Conservation (phyloP, 2,329 filamentous ascomycete genomes). For the Stachybotrys echinatus region DNA sequence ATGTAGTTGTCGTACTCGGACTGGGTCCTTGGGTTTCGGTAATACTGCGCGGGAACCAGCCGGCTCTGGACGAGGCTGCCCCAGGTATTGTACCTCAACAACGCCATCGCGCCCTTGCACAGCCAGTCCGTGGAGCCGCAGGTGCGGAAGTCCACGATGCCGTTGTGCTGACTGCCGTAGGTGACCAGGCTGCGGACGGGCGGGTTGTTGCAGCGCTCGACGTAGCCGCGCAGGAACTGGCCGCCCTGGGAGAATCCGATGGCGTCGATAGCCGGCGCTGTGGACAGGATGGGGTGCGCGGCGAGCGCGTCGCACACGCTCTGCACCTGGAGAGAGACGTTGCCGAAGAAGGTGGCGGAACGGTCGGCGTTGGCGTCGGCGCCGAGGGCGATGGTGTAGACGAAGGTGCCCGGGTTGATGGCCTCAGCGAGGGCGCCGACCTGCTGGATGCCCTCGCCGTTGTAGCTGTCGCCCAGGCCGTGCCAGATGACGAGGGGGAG, state of each 20-base stretch:
- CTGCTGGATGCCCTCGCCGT: conserved; percentile 65
- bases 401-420: conserved; percentile 75
- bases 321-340: conserved; percentile 73
- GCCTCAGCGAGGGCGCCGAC: conserved; percentile 68
- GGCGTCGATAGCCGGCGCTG: conserved; percentile 79
- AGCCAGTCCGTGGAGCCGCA: conserved; percentile 71
- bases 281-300: conserved; percentile 71
- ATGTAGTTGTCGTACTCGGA: conserved; percentile 65
- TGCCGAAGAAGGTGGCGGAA: conserved; percentile 83
- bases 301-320: conserved; percentile 74
- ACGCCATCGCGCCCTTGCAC: conserved; percentile 72
- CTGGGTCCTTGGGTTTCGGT: conserved; percentile 53
- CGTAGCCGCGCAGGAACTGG: conserved; percentile 86
- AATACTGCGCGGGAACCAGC: conserved; percentile 93
- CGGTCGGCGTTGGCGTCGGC: conserved; percentile 65
- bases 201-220: conserved; percentile 78
- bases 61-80: conserved; percentile 67
- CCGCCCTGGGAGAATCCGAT: conserved; percentile 95
- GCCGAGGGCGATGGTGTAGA: conserved; percentile 72
- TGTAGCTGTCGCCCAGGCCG: conserved; percentile 70
- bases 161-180: conserved; percentile 88
- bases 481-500: conserved; percentile 95
- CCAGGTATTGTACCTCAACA: conserved; percentile 80
- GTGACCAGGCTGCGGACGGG: conserved; percentile 76
- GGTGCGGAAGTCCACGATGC: conserved; percentile 75